A percentile compares a stretch with the other conserved stretches of the same genome.
Evolutionary conservation across 441 rosid genomes (phyloP).

Genomic region (Populus tomentosa): DNA sequence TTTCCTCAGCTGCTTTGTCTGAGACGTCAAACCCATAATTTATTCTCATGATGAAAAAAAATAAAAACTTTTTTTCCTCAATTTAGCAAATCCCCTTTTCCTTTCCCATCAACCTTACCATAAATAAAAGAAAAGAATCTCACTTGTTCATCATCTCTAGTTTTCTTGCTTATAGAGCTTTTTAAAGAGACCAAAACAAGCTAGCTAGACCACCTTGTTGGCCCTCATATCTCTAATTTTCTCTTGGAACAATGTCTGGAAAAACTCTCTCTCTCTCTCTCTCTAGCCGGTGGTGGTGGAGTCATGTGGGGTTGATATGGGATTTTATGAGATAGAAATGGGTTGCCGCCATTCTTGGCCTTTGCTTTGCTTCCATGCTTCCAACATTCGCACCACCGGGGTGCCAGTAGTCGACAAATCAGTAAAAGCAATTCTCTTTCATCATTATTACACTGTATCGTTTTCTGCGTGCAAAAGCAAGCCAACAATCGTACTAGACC

Average conservation of each 20-base stretch:
- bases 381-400: constrained; percentile 64
- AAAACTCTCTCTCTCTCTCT: not conserved
- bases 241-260: not conserved
- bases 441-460: constrained; percentile 25
- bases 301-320: constrained; percentile 12
- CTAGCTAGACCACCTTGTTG: not conserved
- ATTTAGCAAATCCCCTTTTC: not conserved
- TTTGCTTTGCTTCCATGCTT: constrained; percentile 70
- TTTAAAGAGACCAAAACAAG: not conserved
- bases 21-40: not conserved
- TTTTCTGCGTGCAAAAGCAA: constrained; percentile 26
- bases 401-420: constrained; percentile 37
- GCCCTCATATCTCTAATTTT: not conserved
- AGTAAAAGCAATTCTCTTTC: constrained; percentile 23
- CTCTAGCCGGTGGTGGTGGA: constrained; percentile 3
- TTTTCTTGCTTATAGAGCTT: not conserved
- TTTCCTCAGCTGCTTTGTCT: not conserved
- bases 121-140: not conserved
- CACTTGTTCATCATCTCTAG: not conserved
- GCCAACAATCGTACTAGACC: constrained; percentile 8
- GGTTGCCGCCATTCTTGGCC: constrained; percentile 60
- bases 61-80: not conserved
- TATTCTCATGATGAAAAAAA: not conserved
- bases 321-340: constrained; percentile 31
- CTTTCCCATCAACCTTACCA: not conserved